Conservation (phyloP, 139 green algal genomes). For the Volvox africanus region DNA sequence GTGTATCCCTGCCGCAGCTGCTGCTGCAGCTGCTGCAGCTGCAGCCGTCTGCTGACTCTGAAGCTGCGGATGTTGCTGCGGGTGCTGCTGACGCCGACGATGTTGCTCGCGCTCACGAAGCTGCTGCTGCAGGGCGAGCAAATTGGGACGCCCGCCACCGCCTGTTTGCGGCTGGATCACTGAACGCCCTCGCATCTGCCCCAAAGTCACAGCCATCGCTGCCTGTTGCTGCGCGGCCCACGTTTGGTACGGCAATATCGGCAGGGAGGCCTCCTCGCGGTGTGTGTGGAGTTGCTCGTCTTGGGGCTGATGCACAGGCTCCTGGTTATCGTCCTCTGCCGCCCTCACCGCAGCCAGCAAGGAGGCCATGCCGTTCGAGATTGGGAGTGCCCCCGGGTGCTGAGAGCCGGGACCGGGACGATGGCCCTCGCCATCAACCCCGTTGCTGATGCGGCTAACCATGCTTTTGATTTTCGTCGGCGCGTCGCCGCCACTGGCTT, state of each 20-base stretch:
- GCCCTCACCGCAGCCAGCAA: slow-evolving; percentile 12
- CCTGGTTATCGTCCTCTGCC: not conserved
- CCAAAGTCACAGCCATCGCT: not conserved
- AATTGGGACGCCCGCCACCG: not conserved
- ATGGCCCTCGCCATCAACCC: not conserved
- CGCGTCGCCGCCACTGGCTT: not conserved
- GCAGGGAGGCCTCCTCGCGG: not conserved
- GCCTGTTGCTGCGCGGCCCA: not conserved
- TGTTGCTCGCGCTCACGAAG: slow-evolving; percentile 1
- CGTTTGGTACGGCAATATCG: not conserved
- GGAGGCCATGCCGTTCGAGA: not conserved
- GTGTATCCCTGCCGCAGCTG: slow-evolving; percentile 3
- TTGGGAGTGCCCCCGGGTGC: not conserved
- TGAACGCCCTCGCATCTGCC: not conserved
- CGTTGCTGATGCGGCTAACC: not conserved
- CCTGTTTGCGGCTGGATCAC: not conserved
- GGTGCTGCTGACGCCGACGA: not conserved
- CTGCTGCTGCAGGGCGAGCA: slow-evolving; percentile 39
- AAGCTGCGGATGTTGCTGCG: not conserved
- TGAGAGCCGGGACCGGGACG: not conserved
- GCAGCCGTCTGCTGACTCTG: not conserved
- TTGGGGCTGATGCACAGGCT: not conserved
- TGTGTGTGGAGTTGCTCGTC: not conserved
- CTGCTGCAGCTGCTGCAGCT: not conserved
- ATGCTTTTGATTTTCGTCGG: not conserved